Evolutionary conservation across 805 yeast species (phyloP).

Genomic region (Metschnikowia peoriensis): DNA sequence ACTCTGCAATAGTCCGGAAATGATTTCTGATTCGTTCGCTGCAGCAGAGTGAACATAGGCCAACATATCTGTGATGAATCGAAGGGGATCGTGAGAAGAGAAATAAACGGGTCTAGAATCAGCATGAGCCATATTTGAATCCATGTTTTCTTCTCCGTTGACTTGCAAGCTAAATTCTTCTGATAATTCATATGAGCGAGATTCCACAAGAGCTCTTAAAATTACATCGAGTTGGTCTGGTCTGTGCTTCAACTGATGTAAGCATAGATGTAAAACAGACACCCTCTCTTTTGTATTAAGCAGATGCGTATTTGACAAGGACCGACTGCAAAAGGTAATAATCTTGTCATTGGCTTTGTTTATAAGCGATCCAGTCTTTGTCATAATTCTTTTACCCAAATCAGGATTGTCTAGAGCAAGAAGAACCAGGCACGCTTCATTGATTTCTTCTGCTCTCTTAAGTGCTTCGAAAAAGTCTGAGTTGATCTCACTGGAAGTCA

Average conservation of each 20-base stretch:
- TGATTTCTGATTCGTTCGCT: slow-evolving; percentile 81
- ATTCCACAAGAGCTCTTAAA: slow-evolving; percentile 59
- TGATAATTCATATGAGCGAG: slow-evolving; percentile 60
- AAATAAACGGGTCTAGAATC: slow-evolving; percentile 51
- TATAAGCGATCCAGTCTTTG: slow-evolving; percentile 51
- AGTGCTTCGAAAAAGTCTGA: slow-evolving; percentile 61
- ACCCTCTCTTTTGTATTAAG: slow-evolving; percentile 26
- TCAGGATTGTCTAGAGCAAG: slow-evolving; percentile 66
- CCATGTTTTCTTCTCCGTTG: slow-evolving; percentile 27
- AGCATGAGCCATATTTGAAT: slow-evolving; percentile 9
- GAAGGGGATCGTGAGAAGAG: slow-evolving; percentile 73
- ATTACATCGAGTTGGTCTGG: slow-evolving; percentile 56
- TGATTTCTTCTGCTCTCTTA: slow-evolving; percentile 60
- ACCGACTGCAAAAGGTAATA: slow-evolving; percentile 29
- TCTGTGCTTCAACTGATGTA: slow-evolving; percentile 33
- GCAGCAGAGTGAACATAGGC: slow-evolving; percentile 86
- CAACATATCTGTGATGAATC: slow-evolving; percentile 82
- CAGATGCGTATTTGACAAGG: slow-evolving; percentile 31
- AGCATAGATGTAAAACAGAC: slow-evolving; percentile 30
- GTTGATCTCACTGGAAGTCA: slow-evolving; percentile 46
- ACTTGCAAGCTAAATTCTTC: slow-evolving; percentile 68
- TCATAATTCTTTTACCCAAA: slow-evolving; percentile 65
- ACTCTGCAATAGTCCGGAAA: slow-evolving; percentile 54
- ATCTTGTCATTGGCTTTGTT: slow-evolving; percentile 37
- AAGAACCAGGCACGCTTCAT: slow-evolving; percentile 65